A percentile compares a stretch with the other conserved stretches of the same genome.
These are phyloP conservation scores for Phytophthora agathidicida DNA, from an alignment of 352 stramenopile genomes.

Conservation along the genomic window DNA sequence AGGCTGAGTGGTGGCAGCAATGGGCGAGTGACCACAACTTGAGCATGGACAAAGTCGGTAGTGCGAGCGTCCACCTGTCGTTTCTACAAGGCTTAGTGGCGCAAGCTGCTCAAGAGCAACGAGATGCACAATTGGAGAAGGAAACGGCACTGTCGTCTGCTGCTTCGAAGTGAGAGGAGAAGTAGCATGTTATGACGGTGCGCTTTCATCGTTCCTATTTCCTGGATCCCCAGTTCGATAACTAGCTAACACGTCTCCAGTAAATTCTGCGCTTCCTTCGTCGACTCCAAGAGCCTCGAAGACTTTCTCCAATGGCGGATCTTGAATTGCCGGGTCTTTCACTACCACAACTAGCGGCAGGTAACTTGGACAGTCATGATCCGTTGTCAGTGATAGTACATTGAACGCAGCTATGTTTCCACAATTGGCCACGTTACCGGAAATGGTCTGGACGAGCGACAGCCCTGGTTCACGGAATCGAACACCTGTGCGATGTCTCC, in stretches of 20 bases:
- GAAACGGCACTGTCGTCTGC: too few species aligned
- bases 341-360: slow-evolving; percentile 20
- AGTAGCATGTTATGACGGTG: slow-evolving; percentile 4
- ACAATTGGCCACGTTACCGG: slow-evolving; percentile 6
- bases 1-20: slow-evolving; percentile 27
- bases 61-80: slow-evolving; percentile 14
- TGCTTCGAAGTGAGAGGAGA: background rate
- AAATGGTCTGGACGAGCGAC: slow-evolving; percentile 15
- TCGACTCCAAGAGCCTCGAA: slow-evolving; percentile 23
- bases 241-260: background rate
- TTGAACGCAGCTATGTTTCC: slow-evolving; percentile 19
- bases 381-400: slow-evolving; percentile 5
- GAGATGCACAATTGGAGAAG: background rate
- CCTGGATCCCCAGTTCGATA: background rate
- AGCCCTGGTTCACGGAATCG: slow-evolving; percentile 11
- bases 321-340: background rate
- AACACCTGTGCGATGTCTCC: slow-evolving; percentile 14
- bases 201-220: background rate
- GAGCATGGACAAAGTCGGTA: background rate
- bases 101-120: slow-evolving; percentile 18
- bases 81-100: slow-evolving; percentile 23
- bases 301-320: slow-evolving; percentile 8
- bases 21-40: slow-evolving; percentile 25
- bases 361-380: background rate
- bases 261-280: slow-evolving; percentile 10